A percentile compares a stretch with the other conserved stretches of the same genome.
Evolutionary conservation across 345 rosid species (phyloP).

Genomic region (Corchorus olitorius): DNA sequence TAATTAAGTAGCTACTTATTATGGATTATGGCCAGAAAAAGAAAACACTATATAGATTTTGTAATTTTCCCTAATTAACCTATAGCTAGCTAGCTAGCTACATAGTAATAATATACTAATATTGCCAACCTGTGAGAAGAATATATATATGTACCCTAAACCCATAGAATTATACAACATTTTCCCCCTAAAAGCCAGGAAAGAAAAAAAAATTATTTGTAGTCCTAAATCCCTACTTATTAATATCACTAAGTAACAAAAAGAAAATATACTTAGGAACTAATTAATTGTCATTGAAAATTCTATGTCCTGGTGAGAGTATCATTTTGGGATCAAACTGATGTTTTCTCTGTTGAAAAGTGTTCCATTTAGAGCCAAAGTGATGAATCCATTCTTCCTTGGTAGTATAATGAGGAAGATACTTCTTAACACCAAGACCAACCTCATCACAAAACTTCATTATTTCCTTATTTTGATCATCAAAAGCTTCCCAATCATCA

Average conservation of each 20-base stretch:
- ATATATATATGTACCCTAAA: slow-evolving; percentile 4
- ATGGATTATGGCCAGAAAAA: neutral
- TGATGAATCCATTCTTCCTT: slow-evolving; percentile 66
- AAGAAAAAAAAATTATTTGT: neutral
- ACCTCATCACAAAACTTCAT: slow-evolving; percentile 53
- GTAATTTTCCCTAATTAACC: neutral
- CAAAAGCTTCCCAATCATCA: slow-evolving; percentile 52
- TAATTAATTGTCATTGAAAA: slow-evolving; percentile 44
- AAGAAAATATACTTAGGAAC: neutral
- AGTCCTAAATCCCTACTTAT: neutral
- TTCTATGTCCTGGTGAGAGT: slow-evolving; percentile 83
- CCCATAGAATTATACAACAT: neutral
- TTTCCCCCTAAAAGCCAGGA: neutral
- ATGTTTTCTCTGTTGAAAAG: slow-evolving; percentile 52
- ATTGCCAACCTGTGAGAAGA: neutral
- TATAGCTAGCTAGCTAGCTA: neutral
- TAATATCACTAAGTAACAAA: neutral
- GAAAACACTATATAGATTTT: neutral
- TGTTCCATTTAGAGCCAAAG: slow-evolving; percentile 79
- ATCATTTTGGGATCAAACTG: slow-evolving; percentile 79
- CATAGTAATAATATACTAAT: too few relatives aligned
- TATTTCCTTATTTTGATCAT: slow-evolving; percentile 58
- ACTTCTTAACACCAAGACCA: slow-evolving; percentile 63
- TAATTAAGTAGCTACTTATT: too few relatives aligned
- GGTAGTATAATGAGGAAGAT: slow-evolving; percentile 56